Evolutionary conservation across 2,329 filamentous ascomycete species (phyloP).

Genomic region (Metarhizium humberi): DNA sequence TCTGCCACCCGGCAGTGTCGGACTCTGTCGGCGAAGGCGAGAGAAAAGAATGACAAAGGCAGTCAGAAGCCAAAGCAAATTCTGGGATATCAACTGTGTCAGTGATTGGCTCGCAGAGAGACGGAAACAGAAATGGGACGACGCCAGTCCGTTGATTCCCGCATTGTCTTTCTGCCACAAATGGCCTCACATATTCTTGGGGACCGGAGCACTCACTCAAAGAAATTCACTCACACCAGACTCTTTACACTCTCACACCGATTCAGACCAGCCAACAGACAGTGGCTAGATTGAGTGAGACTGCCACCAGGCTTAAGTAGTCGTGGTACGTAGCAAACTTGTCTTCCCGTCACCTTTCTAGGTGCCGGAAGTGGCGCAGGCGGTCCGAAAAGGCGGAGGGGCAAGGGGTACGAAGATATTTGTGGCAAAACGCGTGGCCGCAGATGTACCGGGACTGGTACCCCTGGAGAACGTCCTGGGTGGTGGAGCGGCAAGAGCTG

Average conservation of each 20-base stretch:
- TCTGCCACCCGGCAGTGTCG: slow-evolving; percentile 4
- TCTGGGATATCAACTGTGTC: background rate
- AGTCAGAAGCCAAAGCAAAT: slow-evolving; percentile 1
- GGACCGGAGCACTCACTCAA: slow-evolving; percentile 3
- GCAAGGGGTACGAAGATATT: slow-evolving; percentile 1
- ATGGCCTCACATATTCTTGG: background rate
- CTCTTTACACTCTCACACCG: background rate
- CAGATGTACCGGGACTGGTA: slow-evolving; percentile 2
- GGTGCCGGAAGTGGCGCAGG: slow-evolving; percentile 10
- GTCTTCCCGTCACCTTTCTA: slow-evolving; percentile 1
- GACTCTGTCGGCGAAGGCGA: slow-evolving; percentile 12
- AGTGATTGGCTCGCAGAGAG: slow-evolving; percentile 7
- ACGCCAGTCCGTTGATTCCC: background rate
- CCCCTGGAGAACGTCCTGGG: background rate
- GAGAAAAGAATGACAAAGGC: slow-evolving; percentile 4
- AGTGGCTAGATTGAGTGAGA: background rate
- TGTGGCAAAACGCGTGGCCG: background rate
- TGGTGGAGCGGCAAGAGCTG: background rate
- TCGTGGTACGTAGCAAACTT: slow-evolving; percentile 1
- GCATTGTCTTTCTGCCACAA: background rate
- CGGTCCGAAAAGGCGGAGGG: slow-evolving; percentile 10
- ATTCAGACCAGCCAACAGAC: background rate
- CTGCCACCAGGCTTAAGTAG: background rate
- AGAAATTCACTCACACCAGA: background rate
- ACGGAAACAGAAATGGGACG: background rate